A percentile compares a stretch with the other conserved stretches of the same genome.
phyloP scores from a whole-genome alignment of 2,329 filamentous ascomycete species.

The Plenodomus biglobosus region DNA sequence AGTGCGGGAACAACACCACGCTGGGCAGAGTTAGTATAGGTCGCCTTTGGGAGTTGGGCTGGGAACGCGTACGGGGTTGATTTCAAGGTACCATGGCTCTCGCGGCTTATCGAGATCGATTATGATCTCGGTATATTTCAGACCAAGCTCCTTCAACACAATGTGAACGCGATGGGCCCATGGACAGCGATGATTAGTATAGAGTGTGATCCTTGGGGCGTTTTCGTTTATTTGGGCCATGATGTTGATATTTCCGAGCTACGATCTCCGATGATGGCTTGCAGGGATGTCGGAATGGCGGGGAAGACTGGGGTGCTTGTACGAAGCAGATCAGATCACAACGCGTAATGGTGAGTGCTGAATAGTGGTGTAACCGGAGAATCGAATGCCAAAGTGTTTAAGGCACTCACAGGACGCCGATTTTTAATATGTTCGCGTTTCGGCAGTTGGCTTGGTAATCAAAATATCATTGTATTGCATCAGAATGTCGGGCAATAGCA shows the following conservation, averaged over 20 bases:
- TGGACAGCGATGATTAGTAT: conserved; percentile 70
- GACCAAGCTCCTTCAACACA: conserved; percentile 64
- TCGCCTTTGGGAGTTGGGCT: background rate
- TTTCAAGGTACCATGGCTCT: conserved; percentile 70
- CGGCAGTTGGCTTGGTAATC: conserved; percentile 29
- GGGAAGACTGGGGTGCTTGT: background rate
- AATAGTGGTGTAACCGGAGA: background rate
- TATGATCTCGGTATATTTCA: conserved; percentile 69
- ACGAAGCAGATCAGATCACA: background rate
- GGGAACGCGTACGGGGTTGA: conserved; percentile 63
- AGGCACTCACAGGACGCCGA: too few relatives aligned
- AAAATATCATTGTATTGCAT: conserved; percentile 18
- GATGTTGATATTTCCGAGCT: conserved; percentile 3
- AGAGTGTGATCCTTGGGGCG: conserved; percentile 61
- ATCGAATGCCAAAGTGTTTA: background rate
- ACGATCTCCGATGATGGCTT: background rate
- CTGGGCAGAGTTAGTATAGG: conserved; percentile 23
- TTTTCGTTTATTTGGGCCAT: conserved; percentile 31
- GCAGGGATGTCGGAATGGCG: background rate
- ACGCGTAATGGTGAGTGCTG: too few relatives aligned
- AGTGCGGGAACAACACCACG: conserved; percentile 75
- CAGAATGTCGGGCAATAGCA: conserved; percentile 14
- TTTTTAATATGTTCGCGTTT: conserved; percentile 1
- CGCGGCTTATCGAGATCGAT: conserved; percentile 72
- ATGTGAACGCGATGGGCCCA: conserved; percentile 78